These are phyloP conservation scores for Ascochyta koolunga DNA, from an alignment of 2,329 filamentous ascomycete genomes.

Conservation along the genomic window DNA sequence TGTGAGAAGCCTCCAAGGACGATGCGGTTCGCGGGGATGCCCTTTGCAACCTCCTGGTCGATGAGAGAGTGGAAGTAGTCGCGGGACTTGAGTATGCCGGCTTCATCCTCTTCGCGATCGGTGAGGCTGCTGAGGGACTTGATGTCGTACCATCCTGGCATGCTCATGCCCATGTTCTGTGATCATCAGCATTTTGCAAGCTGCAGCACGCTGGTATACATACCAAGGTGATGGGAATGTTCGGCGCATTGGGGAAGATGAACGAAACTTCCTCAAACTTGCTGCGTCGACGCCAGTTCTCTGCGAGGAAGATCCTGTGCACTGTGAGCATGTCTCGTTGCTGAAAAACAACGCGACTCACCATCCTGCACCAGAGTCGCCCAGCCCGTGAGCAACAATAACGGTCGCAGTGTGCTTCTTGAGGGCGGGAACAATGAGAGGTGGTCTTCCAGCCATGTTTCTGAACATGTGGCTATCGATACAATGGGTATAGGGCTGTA, in stretches of 20 bases:
- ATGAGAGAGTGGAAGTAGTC: slow-evolving; percentile 81
- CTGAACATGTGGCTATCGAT: slow-evolving; percentile 9
- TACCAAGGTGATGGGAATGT: slow-evolving; percentile 84
- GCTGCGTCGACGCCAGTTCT: slow-evolving; percentile 82
- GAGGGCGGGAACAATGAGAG: slow-evolving; percentile 76
- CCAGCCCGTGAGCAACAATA: slow-evolving; percentile 91
- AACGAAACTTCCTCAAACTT: slow-evolving; percentile 91
- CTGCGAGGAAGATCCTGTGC: slow-evolving; percentile 72
- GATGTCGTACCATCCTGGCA: slow-evolving; percentile 91
- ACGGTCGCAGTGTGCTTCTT: slow-evolving; percentile 90
- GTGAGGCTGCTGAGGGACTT: slow-evolving; percentile 55
- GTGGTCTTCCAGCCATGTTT: slow-evolving; percentile 49
- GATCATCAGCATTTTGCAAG: slow-evolving; percentile 3
- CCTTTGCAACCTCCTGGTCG: slow-evolving; percentile 77
- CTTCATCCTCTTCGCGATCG: slow-evolving; percentile 65
- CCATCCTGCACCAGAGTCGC: slow-evolving; percentile 81
- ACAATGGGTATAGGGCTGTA: not conserved
- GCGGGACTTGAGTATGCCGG: slow-evolving; percentile 74
- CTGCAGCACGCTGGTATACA: slow-evolving; percentile 32
- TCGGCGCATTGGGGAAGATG: slow-evolving; percentile 88
- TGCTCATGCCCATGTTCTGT: slow-evolving; percentile 76
- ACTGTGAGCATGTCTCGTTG: slow-evolving; percentile 19
- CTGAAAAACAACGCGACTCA: slow-evolving; percentile 40
- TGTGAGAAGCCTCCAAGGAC: slow-evolving; percentile 86
- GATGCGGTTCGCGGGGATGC: slow-evolving; percentile 82